Base-by-base conservation (phyloP, 768 basidiomycete species). In the Cubamyces sp. region DNA sequence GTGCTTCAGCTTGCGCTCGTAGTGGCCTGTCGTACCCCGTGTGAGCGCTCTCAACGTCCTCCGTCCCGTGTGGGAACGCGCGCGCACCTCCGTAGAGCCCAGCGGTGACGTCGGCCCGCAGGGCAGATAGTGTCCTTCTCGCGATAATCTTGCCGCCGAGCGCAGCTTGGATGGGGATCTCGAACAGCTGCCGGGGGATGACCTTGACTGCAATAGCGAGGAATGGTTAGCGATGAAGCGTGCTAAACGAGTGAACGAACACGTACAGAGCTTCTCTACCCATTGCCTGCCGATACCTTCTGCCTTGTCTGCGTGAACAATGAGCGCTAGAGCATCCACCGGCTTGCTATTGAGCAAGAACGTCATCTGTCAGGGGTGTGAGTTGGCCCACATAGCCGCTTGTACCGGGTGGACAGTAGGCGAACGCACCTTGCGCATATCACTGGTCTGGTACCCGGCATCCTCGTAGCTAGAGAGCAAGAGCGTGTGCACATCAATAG, bases 91-190 rank as follows among this genome's bases (percentile, higher is more conserved):
- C 95, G 68, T 97, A 96, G 48, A 97, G 76, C 2, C 94, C 94
- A 18, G 94, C 95, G 0, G 95, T 97, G 18, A 98, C 96, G 66
- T 99, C 92, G 25, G 92, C 91, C 34, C 92, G 86, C 68, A 92
- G 75, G 2, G 94, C 93, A 48, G 87, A 90, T 46, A 96, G 75
- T 16, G 89, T 96, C 73, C 96, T 94, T 28, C 96, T 84, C 3
- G 96, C 93, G 50, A 98, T 85, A 57, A 98, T 83, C 64, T 88
- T 92, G 66, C 83, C 86, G 15, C 96, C 96, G 18, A 97, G 81
- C 1, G 87, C 88, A 39, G 97, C 97, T 71, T 98, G 97, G 54
- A 99, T 97, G 2, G 96, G 90, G 12, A 98, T 88, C 74, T 98
- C 96, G 70, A 96, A 98, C 51, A 94, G 75, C 72, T 98, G 96